These are phyloP conservation scores for Poa pratensis DNA, from an alignment of 176 grass and related monocot species.

Conservation along the genomic window DNA sequence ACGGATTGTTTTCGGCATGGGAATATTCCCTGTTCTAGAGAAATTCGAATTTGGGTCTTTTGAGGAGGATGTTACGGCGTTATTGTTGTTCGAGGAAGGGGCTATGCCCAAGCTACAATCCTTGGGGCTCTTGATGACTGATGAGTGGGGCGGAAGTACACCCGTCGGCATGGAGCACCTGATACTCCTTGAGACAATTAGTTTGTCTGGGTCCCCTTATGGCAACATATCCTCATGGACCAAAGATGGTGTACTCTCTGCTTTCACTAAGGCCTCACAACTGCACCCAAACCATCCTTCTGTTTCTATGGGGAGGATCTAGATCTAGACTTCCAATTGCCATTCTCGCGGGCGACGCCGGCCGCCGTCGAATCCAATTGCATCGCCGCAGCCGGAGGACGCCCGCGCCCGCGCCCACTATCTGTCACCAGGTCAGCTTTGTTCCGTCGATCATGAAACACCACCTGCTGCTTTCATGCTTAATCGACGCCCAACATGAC, in stretches of 20 bases:
- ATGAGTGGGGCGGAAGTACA: neutral
- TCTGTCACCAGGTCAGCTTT: too few species aligned
- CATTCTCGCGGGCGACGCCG: too few species aligned
- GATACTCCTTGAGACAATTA: neutral
- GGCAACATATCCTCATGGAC: too few species aligned
- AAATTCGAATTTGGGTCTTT: accelerated
- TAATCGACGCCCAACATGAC: too few species aligned
- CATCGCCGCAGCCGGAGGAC: too few species aligned
- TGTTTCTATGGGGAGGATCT: too few species aligned
- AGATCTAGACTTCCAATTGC: too few species aligned
- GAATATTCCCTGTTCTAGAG: neutral
- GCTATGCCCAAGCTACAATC: neutral
- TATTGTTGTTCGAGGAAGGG: neutral
- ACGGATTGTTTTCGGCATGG: neutral
- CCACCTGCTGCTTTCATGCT: too few species aligned
- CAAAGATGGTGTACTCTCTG: neutral
- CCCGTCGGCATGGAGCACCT: neutral
- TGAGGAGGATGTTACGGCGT: accelerated
- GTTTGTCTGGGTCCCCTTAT: neutral
- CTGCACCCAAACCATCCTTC: neutral
- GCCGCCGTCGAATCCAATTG: too few species aligned
- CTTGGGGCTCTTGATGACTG: accelerated
- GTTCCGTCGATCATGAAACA: too few species aligned
- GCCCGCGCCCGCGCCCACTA: too few species aligned
- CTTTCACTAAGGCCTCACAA: neutral